These are phyloP conservation scores for Candida sp. DNA, from an alignment of 1,139 yeast genomes.

Conservation along the genomic window DNA sequence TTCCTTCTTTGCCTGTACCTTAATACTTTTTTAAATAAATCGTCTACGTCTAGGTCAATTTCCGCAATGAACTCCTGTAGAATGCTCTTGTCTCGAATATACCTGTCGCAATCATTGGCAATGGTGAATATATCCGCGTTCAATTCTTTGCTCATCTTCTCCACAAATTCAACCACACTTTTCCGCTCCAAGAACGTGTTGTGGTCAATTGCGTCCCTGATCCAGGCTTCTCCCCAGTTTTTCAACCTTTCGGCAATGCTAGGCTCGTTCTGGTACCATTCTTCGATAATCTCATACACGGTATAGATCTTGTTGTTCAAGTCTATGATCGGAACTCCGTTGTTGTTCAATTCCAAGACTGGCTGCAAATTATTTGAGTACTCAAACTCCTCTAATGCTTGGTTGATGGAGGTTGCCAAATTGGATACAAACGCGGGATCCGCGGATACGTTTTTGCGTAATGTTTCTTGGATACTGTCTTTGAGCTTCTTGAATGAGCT, in stretches of 20 bases:
- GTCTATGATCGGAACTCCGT: slow-evolving; percentile 14
- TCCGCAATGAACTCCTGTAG: slow-evolving; percentile 20
- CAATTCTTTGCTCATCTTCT: slow-evolving; percentile 15
- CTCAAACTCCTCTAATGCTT: slow-evolving; percentile 11
- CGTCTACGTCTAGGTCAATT: slow-evolving; percentile 18
- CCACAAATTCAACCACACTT: slow-evolving; percentile 17
- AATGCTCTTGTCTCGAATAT: slow-evolving; percentile 18
- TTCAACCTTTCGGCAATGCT: slow-evolving; percentile 14
- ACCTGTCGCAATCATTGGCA: slow-evolving; percentile 19
- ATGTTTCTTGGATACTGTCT: slow-evolving; percentile 6
- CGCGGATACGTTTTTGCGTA: slow-evolving; percentile 9
- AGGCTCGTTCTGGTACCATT: slow-evolving; percentile 16
- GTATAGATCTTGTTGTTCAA: slow-evolving; percentile 18
- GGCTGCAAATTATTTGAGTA: not conserved
- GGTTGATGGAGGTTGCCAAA: slow-evolving; percentile 9
- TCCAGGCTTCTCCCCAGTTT: slow-evolving; percentile 18
- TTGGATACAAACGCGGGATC: slow-evolving; percentile 14
- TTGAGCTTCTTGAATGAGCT: slow-evolving; percentile 11
- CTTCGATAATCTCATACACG: slow-evolving; percentile 20
- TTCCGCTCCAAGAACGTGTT: slow-evolving; percentile 17
- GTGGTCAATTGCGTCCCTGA: slow-evolving; percentile 19
- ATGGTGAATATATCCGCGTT: slow-evolving; percentile 15
- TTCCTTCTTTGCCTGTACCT: slow-evolving; percentile 15
- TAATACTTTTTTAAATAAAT: slow-evolving; percentile 16
- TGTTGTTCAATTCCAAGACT: slow-evolving; percentile 7